Percentiles rank a stretch among this genome's conserved stretches.
Evolutionary conservation across 495 filamentous ascomycete genomes (phyloP).

Genomic region (Tirmania nivea): DNA sequence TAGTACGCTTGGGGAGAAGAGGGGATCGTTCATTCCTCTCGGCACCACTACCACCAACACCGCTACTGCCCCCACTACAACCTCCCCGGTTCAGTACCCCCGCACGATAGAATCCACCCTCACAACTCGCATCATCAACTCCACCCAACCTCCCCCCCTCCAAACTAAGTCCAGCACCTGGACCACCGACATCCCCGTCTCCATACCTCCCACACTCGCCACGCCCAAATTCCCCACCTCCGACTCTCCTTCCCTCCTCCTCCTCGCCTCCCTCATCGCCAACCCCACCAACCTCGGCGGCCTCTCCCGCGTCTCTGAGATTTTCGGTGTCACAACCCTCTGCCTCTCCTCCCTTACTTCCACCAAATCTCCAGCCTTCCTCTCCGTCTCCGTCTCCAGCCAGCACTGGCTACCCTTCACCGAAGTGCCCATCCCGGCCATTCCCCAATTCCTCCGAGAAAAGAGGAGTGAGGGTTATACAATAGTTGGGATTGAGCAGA

Average conservation of each 20-base stretch:
- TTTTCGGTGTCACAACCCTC: slow-evolving; percentile 24
- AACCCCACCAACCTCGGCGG: slow-evolving; percentile 29
- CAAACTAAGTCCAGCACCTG: slow-evolving; percentile 2
- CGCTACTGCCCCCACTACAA: neutral
- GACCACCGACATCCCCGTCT: neutral
- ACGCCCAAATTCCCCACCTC: neutral
- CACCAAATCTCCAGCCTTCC: slow-evolving; percentile 22
- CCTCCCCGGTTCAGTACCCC: neutral
- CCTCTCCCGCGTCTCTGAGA: slow-evolving; percentile 26
- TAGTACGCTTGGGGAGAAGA: slow-evolving; percentile 5
- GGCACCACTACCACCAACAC: neutral
- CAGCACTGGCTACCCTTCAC: slow-evolving; percentile 25
- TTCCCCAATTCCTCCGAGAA: slow-evolving; percentile 17
- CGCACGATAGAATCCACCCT: neutral
- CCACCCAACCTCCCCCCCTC: neutral
- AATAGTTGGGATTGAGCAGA: slow-evolving; percentile 30
- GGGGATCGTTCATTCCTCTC: neutral
- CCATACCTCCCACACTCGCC: neutral
- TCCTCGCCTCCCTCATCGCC: slow-evolving; percentile 29
- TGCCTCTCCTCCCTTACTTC: slow-evolving; percentile 17
- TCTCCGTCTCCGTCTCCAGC: slow-evolving; percentile 23
- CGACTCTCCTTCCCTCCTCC: slow-evolving; percentile 16
- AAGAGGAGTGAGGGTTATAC: slow-evolving; percentile 22
- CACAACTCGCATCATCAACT: neutral
- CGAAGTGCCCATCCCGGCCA: slow-evolving; percentile 17